Evolutionary conservation across 192 early-diverging fungal species (phyloP), one percentile per base, ranked within the genome.

Genomic region (Phycomyces nitens): DNA sequence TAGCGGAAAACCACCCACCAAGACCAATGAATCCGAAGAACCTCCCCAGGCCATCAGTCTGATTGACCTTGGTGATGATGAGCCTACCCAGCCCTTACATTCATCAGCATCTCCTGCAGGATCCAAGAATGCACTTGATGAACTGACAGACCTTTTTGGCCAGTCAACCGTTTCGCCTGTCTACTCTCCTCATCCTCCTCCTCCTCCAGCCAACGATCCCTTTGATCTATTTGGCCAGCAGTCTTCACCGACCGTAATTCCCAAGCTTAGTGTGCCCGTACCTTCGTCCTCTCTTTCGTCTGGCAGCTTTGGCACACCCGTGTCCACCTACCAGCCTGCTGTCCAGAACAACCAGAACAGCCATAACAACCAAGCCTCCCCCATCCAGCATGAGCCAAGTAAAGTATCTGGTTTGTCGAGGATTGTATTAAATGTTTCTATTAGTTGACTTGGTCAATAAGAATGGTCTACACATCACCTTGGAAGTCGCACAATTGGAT

Each of bases 381-480:
- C 68, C 58, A 20, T 58, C 38, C 14, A 43, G 49, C 43, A 68
- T 53, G 67, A 57, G 21, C 14, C 11, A 59, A 40, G 7, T 7
- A 49, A 41, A 0, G 16, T 5, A 11, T 18, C 34, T 40, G 51
- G 20, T 41, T n/a, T n/a, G n/a, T n/a, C n/a, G n/a, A n/a, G n/a
- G n/a, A n/a, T n/a, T n/a, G n/a, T n/a, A n/a, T n/a, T n/a, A n/a
- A n/a, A n/a, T n/a, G n/a, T n/a, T n/a, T n/a, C n/a, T n/a, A n/a
- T n/a, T n/a, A 77, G 73, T 73, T 11, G 52, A 56, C 6, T 55
- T 81, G 14, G 23, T 81, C 3, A 74, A 73, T 29, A 82, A 76
- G 60, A 80, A 80, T 60, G 81, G 81, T 14, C 50, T 82, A 12
- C 70, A 62, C 18, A 82, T 82, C 26, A 71, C 62, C 4, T 64